These are phyloP conservation scores for Fraxinus excelsior DNA, from an alignment of 257 asterid genomes.

Conservation along the genomic window DNA sequence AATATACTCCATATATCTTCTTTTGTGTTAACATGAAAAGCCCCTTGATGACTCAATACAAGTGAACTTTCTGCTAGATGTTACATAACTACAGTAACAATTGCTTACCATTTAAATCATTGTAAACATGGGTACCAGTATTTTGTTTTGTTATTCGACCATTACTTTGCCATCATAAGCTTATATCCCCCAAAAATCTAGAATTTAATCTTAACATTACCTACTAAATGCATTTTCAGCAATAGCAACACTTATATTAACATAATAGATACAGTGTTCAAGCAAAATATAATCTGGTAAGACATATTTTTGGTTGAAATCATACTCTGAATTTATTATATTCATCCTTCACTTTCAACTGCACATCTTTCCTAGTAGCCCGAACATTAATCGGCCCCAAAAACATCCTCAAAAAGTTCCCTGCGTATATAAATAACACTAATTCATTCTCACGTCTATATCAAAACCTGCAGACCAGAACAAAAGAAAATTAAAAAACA, in stretches of 20 bases:
- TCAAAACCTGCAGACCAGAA: neutral
- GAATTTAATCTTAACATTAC: neutral
- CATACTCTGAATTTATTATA: constrained; percentile 92
- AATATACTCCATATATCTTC: neutral
- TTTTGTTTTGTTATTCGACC: neutral
- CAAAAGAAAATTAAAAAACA: constrained; percentile 23
- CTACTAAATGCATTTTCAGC: neutral
- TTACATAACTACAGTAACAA: neutral
- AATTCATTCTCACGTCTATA: neutral
- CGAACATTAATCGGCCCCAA: constrained; percentile 95
- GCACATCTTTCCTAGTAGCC: constrained; percentile 92
- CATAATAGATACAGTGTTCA: neutral
- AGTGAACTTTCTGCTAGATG: neutral
- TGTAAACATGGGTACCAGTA: neutral
- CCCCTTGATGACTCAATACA: neutral
- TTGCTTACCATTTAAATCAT: neutral
- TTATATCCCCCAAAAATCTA: too few species aligned
- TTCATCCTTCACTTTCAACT: constrained; percentile 92
- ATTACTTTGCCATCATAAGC: neutral
- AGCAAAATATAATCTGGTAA: neutral
- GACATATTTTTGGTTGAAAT: neutral
- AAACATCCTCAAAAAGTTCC: constrained; percentile 91
- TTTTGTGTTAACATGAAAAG: neutral
- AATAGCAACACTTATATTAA: neutral
- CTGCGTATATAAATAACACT: constrained; percentile 40